Base-by-base conservation (phyloP, 257 asterid genomes). In the Solanum sparsipilum region DNA sequence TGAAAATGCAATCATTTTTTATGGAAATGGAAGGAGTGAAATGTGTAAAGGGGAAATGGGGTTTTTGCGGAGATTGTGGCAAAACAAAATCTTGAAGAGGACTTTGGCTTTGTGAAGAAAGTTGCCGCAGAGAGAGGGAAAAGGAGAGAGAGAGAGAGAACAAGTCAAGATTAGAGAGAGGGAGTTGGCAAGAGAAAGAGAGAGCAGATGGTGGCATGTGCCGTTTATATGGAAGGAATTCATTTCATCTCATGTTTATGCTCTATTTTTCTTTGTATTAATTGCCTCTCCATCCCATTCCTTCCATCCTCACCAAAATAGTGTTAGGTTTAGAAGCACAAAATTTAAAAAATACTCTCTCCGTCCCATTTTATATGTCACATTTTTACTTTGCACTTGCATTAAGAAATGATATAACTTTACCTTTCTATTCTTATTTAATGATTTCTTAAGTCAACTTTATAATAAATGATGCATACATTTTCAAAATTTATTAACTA, bases 141-240 rank as follows among this genome's bases (percentile, higher is more conserved):
- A 74, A 76, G 52, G 75, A 81, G 86, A 81, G 72, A 27, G n/a
- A 8, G 60, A 48, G 58, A 52, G 58, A 46, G 67, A 46, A 63
- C 41, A 63, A 58, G 91, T 86, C 89, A 72, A 29, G 65, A 56
- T 18, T 20, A 56, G 31, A 65, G 84, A 58, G 87, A 74, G 25
- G 10, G 83, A 75, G 91, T 85, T 90, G 90, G 88, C 89, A 84
- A 85, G 36, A 84, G 85, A 84, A 58, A 48, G 71, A 83, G 25
- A 34, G 16, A 38, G 16, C 41, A 79, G 52, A 86, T 16, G 88
- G 79, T 63, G 85, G 88, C 89, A 86, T 88, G 90, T 90, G 92
- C 88, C 48, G 38, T 73, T 48, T 84, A 38, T 67, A 87, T 67
- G 85, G 38, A 78, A 86, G 79, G 16, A 44, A 88, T 75, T 29